phyloP scores from a whole-genome alignment of 208 protist genomes.

The Porcisia hertigi region DNA sequence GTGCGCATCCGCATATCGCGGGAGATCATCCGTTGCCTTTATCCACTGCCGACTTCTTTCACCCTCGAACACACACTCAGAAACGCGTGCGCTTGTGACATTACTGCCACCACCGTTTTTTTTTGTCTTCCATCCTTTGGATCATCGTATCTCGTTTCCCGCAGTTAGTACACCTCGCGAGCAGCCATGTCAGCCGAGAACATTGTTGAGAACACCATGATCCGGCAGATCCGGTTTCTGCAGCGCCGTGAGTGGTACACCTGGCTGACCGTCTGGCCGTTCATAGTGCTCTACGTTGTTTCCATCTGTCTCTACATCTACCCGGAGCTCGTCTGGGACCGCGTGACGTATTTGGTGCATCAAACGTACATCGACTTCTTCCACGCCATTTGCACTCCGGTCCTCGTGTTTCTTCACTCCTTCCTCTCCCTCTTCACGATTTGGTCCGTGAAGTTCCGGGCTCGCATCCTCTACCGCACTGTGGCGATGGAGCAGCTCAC shows the following conservation, averaged over 20 bases:
- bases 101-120: not conserved
- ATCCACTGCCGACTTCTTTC: not conserved
- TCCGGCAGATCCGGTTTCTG: constrained; percentile 66
- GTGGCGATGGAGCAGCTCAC: constrained; percentile 46
- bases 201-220: constrained; percentile 80
- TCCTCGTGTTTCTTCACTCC: constrained; percentile 81
- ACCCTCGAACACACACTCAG: not conserved
- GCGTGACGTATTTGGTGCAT: constrained; percentile 85
- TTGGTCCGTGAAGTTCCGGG: constrained; percentile 86
- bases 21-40: not conserved
- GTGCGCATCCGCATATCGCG: not conserved
- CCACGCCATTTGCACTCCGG: constrained; percentile 80
- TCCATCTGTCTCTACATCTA: constrained; percentile 66
- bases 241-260: constrained; percentile 65
- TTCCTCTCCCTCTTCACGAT: constrained; percentile 91
- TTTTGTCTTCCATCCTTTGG: not conserved
- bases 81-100: not conserved
- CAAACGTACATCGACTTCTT: constrained; percentile 92
- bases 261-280: constrained; percentile 88
- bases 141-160: not conserved
- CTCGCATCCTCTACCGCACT: constrained; percentile 58
- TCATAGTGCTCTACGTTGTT: constrained; percentile 71
- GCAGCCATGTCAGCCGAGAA: constrained; percentile 23
- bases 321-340: constrained; percentile 86
- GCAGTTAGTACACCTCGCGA: not conserved